Conservation (phyloP, 164 flowering plant species). For the Taxillus chinensis region DNA sequence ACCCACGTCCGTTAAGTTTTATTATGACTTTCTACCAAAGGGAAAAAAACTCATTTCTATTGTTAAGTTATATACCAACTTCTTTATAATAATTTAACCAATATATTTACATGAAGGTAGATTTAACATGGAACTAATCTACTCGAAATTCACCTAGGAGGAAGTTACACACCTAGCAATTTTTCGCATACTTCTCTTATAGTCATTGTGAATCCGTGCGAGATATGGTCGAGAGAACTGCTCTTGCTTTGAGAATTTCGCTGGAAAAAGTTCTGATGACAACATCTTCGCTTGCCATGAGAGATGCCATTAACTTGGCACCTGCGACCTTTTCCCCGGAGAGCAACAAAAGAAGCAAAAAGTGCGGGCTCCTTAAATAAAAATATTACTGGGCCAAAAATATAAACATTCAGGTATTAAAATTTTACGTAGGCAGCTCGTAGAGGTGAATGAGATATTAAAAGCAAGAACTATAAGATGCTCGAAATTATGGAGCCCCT, state of each 20-base stretch:
- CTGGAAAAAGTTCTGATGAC: slow-evolving; percentile 44
- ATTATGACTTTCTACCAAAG: too few relatives aligned
- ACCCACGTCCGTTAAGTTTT: too few relatives aligned
- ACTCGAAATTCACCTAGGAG: background rate
- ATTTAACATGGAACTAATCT: too few relatives aligned
- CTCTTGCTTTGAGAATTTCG: slow-evolving; percentile 53
- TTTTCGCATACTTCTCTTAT: slow-evolving; percentile 41
- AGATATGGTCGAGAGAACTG: slow-evolving; percentile 33
- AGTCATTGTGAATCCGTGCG: slow-evolving; percentile 31
- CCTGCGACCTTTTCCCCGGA: slow-evolving; percentile 73
- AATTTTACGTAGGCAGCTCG: too few relatives aligned
- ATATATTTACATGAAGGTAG: too few relatives aligned
- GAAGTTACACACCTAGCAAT: slow-evolving; percentile 38
- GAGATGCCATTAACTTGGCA: slow-evolving; percentile 63
- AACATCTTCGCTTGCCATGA: slow-evolving; percentile 74
- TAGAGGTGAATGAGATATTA: too few relatives aligned
- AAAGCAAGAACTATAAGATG: too few relatives aligned
- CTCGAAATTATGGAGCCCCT: too few relatives aligned
- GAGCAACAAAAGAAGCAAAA: slow-evolving; percentile 5
- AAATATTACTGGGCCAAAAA: background rate
- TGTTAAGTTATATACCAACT: too few relatives aligned
- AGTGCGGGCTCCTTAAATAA: background rate
- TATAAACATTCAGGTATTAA: too few relatives aligned
- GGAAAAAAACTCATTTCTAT: too few relatives aligned
- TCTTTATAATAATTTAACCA: too few relatives aligned